Percentiles rank a stretch among this genome's conserved stretches.
These are phyloP conservation scores for Globisporangium alternatum DNA, from an alignment of 352 stramenopile genomes.

Conservation along the genomic window DNA sequence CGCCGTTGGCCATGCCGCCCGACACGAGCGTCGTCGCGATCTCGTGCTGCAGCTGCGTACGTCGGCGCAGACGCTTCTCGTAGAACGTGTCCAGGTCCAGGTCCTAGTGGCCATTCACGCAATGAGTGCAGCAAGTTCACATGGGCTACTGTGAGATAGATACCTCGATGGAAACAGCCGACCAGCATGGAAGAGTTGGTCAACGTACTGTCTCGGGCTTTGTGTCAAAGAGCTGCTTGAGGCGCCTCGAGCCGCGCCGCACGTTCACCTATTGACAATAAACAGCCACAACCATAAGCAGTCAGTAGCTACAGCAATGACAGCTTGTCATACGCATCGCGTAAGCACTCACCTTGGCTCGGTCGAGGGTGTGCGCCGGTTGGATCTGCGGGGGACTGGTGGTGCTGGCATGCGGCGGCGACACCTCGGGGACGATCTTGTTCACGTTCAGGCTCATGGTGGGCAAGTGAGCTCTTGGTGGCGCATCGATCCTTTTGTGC, in stretches of 20 bases:
- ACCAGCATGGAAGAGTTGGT: neutral
- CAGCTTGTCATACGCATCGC: neutral
- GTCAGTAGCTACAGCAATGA: neutral
- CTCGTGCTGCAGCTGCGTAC: constrained; percentile 51
- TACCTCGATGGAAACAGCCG: neutral
- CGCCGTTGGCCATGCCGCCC: constrained; percentile 21
- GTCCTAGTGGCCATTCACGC: constrained; percentile 25
- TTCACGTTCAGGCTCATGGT: constrained; percentile 18
- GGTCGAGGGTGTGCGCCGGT: constrained; percentile 19
- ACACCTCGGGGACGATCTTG: constrained; percentile 15
- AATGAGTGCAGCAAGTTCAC: neutral
- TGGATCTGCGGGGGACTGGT: neutral
- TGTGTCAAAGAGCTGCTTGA: constrained; percentile 28
- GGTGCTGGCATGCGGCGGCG: neutral
- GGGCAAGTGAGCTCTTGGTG: neutral
- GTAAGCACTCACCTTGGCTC: constrained; percentile 19
- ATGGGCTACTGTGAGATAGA: neutral
- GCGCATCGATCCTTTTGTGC: neutral
- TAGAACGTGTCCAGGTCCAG: constrained; percentile 63
- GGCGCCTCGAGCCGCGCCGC: constrained; percentile 22
- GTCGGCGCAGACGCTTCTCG: constrained; percentile 41
- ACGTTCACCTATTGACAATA: constrained; percentile 24
- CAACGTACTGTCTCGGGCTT: constrained; percentile 23
- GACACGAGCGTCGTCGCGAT: constrained; percentile 43
- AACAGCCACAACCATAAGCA: neutral